These are phyloP conservation scores for Cladosporium sp. DNA, from an alignment of 2,329 filamentous ascomycete genomes.

Conservation along the genomic window DNA sequence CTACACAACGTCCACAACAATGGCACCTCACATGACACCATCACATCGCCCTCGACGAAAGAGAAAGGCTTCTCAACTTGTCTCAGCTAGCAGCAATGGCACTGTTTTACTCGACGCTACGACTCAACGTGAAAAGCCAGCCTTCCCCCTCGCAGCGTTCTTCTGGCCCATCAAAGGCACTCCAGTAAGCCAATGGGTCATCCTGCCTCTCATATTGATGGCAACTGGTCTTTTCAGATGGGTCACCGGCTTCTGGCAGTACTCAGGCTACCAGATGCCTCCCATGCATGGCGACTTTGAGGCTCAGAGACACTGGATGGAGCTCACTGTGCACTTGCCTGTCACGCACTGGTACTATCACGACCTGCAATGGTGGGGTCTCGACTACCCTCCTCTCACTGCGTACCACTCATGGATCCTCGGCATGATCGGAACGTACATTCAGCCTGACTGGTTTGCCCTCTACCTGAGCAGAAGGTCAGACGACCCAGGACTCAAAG, in stretches of 20 bases:
- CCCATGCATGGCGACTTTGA: slow-evolving; percentile 98
- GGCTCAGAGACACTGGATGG: slow-evolving; percentile 98
- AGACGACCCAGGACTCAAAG: slow-evolving; percentile 77
- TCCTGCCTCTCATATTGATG: slow-evolving; percentile 86
- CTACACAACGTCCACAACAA: not conserved
- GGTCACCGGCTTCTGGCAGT: slow-evolving; percentile 90
- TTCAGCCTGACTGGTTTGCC: slow-evolving; percentile 85
- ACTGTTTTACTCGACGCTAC: slow-evolving; percentile 38
- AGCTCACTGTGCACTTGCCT: slow-evolving; percentile 85
- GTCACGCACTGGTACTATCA: slow-evolving; percentile 98
- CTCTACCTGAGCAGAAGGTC: slow-evolving; percentile 79
- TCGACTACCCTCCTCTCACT: slow-evolving; percentile 96
- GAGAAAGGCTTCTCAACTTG: slow-evolving; percentile 44
- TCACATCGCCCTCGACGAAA: slow-evolving; percentile 44
- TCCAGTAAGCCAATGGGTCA: slow-evolving; percentile 86
- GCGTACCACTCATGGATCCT: slow-evolving; percentile 98
- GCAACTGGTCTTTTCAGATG: slow-evolving; percentile 88
- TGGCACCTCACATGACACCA: slow-evolving; percentile 19
- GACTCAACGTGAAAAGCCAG: slow-evolving; percentile 52
- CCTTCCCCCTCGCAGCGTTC: slow-evolving; percentile 91
- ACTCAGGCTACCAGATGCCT: slow-evolving; percentile 81
- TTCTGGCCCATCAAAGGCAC: slow-evolving; percentile 82
- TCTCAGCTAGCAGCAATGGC: slow-evolving; percentile 44
- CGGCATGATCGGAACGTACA: slow-evolving; percentile 76
- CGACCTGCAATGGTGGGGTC: slow-evolving; percentile 93